A percentile compares a stretch with the other conserved stretches of the same genome.
Evolutionary conservation across 345 rosid species (phyloP).

Genomic region (Brassica cretica): DNA sequence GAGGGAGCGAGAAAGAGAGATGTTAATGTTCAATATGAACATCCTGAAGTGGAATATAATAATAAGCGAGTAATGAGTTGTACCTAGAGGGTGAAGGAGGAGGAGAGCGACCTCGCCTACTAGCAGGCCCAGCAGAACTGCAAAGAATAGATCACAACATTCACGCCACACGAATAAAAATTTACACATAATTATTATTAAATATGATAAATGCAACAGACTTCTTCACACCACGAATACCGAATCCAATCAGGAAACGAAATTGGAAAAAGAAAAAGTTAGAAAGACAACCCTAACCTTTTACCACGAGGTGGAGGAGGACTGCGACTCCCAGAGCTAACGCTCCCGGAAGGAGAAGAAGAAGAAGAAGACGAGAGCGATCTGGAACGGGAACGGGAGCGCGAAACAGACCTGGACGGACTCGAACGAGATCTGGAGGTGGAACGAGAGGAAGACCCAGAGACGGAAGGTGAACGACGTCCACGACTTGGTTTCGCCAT

Average conservation of each 20-base stretch:
- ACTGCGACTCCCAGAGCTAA: constrained; percentile 41
- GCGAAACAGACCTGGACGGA: constrained; percentile 36
- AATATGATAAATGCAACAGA: background rate
- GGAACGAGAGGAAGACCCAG: constrained; percentile 59
- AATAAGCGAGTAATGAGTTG: background rate
- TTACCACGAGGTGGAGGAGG: constrained; percentile 40
- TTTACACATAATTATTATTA: background rate
- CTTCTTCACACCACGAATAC: no score
- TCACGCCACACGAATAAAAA: background rate
- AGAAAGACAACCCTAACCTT: constrained; percentile 32
- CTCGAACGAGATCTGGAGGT: constrained; percentile 46
- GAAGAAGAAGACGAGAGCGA: constrained; percentile 61
- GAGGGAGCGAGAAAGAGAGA: background rate
- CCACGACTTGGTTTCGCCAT: constrained; percentile 85
- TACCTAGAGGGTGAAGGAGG: constrained; percentile 75
- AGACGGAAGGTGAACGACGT: constrained; percentile 60
- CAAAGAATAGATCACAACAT: constrained; percentile 8
- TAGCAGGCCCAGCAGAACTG: constrained; percentile 57
- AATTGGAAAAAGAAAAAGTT: background rate
- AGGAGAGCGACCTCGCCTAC: constrained; percentile 68
- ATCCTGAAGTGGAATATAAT: background rate
- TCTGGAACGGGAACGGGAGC: constrained; percentile 29
- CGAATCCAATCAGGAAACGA: background rate
- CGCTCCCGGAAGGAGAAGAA: constrained; percentile 45
- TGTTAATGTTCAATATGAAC: background rate